These are phyloP conservation scores for Arabis alpina DNA, from an alignment of 345 rosid genomes.

Conservation along the genomic window DNA sequence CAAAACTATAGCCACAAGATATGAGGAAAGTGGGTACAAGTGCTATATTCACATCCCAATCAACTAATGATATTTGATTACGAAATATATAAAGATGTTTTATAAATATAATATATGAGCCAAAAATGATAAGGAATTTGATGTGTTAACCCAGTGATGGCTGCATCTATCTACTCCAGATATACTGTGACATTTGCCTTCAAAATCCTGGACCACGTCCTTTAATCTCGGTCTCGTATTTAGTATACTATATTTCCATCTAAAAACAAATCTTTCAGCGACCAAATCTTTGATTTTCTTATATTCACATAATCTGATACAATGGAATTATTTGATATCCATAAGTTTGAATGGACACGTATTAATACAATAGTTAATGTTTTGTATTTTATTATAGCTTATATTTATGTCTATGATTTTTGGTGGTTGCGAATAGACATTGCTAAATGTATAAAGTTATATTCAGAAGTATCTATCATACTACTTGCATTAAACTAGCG, in stretches of 20 bases:
- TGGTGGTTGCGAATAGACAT: constrained; percentile 1
- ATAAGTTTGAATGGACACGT: constrained; percentile 5
- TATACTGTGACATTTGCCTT: constrained; percentile 18
- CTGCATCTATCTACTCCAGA: constrained; percentile 31
- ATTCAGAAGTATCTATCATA: neutral
- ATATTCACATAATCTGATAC: neutral
- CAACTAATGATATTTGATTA: constrained; percentile 1
- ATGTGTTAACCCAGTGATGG: constrained; percentile 24
- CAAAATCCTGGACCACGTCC: constrained; percentile 18
- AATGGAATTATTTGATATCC: constrained; percentile 1
- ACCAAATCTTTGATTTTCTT: constrained; percentile 19
- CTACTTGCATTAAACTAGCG: too few relatives aligned
- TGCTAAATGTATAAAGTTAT: neutral
- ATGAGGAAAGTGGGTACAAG: constrained; percentile 22
- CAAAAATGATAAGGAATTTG: constrained; percentile 13
- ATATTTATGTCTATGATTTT: too few relatives aligned
- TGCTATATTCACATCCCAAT: constrained; percentile 10
- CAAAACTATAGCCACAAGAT: neutral
- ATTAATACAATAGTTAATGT: neutral
- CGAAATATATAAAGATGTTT: constrained; percentile 1
- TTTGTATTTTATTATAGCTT: too few relatives aligned
- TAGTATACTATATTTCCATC: neutral
- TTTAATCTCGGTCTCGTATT: constrained; percentile 1
- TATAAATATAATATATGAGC: neutral
- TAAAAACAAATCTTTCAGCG: constrained; percentile 9